phyloP scores from a whole-genome alignment of 306 rosid species.

The Cicer chorassanicum region DNA sequence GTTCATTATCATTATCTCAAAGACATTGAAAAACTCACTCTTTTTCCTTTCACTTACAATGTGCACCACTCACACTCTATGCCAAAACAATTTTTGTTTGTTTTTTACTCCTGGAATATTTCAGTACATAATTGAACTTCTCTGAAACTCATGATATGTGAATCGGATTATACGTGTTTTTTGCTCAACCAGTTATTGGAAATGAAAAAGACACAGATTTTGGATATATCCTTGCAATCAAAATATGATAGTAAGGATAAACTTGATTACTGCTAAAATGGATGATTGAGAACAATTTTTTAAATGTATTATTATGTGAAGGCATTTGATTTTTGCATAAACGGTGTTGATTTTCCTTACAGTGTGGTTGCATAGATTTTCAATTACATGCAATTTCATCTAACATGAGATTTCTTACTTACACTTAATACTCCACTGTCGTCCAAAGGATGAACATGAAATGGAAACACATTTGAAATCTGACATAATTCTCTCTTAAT shows the following conservation, averaged over 20 bases:
- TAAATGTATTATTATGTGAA: not conserved
- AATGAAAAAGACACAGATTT: constrained; percentile 17
- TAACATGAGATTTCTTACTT: too few species aligned
- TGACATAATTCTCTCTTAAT: constrained; percentile 44
- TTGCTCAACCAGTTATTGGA: constrained; percentile 47
- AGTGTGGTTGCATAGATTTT: not conserved
- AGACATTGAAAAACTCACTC: constrained; percentile 25
- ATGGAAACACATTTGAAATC: constrained; percentile 48
- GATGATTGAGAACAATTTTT: too few species aligned
- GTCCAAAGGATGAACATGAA: constrained; percentile 26
- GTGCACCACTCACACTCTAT: constrained; percentile 39
- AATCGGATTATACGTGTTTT: constrained; percentile 60
- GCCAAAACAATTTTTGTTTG: constrained; percentile 44
- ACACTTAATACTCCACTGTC: not conserved
- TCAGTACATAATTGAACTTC: constrained; percentile 38
- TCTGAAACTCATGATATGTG: constrained; percentile 51
- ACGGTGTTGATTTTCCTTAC: not conserved
- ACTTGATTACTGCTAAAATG: not conserved
- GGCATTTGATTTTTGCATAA: not conserved
- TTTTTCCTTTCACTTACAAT: not conserved
- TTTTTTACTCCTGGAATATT: constrained; percentile 47
- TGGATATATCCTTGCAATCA: constrained; percentile 4
- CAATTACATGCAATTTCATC: not conserved
- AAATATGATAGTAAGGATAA: constrained; percentile 12
- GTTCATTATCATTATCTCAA: constrained; percentile 37